A percentile compares a stretch with the other conserved stretches of the same genome.
Conservation (phyloP, 2,329 filamentous ascomycete genomes). For the Ophiostoma australiae region DNA sequence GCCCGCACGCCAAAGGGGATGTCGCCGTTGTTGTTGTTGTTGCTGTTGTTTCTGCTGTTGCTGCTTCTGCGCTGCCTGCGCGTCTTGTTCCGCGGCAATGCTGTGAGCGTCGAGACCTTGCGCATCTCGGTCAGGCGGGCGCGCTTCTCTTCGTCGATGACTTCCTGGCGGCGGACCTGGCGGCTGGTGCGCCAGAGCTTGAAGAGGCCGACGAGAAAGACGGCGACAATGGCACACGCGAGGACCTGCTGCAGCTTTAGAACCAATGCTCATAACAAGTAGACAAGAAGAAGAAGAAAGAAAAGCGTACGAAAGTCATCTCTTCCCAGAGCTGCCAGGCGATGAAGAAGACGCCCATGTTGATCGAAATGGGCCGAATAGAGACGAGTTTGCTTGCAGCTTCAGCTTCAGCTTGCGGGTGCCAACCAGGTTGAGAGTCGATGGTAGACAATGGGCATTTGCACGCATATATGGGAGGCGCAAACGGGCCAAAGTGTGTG, state of each 20-base stretch:
- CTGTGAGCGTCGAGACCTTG: constrained; percentile 39
- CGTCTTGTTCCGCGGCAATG: not conserved
- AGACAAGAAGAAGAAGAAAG: not conserved
- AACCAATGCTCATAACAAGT: not conserved
- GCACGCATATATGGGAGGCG: not conserved
- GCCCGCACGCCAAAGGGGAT: constrained; percentile 84
- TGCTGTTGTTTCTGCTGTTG: too few species aligned
- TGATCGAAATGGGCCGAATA: not conserved
- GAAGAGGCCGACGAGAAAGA: constrained; percentile 61
- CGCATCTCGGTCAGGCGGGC: constrained; percentile 50
- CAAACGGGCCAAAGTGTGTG: not conserved
- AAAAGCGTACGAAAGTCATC: constrained; percentile 68
- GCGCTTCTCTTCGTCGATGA: constrained; percentile 62
- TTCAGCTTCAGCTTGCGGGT: too few species aligned
- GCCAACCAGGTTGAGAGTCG: not conserved
- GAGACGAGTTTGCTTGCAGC: not conserved
- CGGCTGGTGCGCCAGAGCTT: constrained; percentile 63
- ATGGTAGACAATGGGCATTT: not conserved
- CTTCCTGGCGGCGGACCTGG: constrained; percentile 51
- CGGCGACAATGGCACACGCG: constrained; percentile 62
- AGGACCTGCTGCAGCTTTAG: constrained; percentile 53
- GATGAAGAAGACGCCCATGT: constrained; percentile 54
- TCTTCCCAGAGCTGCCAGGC: constrained; percentile 81
- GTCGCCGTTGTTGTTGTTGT: constrained; percentile 41
- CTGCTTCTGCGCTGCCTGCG: constrained; percentile 32